Evolutionary conservation across 305 asterid genomes (phyloP).

Genomic region (Stenogyne calaminthoides): DNA sequence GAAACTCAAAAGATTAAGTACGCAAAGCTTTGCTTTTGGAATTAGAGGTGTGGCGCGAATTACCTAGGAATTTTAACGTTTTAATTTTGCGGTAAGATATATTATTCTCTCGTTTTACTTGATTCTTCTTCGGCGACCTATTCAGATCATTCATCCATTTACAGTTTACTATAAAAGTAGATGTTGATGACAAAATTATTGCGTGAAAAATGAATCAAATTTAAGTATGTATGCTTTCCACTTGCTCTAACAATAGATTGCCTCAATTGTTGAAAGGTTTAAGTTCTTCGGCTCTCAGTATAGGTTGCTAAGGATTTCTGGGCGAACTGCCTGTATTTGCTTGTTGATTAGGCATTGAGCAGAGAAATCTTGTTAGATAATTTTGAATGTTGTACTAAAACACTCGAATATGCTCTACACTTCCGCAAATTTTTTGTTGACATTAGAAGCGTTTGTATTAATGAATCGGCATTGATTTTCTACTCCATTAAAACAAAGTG

Average conservation of each 20-base stretch:
- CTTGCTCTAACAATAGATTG: background rate
- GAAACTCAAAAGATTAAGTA: constrained; percentile 37
- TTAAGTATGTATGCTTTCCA: background rate
- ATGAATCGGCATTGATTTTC: constrained; percentile 3
- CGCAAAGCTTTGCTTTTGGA: constrained; percentile 47
- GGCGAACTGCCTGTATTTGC: background rate
- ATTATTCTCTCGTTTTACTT: background rate
- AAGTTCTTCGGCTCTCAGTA: background rate
- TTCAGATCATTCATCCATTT: constrained; percentile 10
- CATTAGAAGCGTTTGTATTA: background rate
- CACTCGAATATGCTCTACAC: background rate
- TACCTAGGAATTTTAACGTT: constrained; percentile 41
- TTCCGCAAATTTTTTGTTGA: background rate
- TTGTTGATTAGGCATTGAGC: background rate
- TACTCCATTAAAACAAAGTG: background rate
- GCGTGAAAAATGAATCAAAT: background rate
- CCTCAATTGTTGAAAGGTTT: background rate
- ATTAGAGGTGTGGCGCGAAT: constrained; percentile 32
- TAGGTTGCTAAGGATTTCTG: background rate
- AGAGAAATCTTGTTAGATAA: background rate
- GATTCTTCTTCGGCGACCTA: background rate
- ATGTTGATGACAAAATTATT: background rate
- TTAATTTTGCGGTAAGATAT: constrained; percentile 36
- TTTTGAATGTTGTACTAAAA: background rate
- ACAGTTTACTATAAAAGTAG: background rate